Evolutionary conservation across 2,329 filamentous ascomycete genomes (phyloP).

Genomic region (Cercospora brassicicola): DNA sequence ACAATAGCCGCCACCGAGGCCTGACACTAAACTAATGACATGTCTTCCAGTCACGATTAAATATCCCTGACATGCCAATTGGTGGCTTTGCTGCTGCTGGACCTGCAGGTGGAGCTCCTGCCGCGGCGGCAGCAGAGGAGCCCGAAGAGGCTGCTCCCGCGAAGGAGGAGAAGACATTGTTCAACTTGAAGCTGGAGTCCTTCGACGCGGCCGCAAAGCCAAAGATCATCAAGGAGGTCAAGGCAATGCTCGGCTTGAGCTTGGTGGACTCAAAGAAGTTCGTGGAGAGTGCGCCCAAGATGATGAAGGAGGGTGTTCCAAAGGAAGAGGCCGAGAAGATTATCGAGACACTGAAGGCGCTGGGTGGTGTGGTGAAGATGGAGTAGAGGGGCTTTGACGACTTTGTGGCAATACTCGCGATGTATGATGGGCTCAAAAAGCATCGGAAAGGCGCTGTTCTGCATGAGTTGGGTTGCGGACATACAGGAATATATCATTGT

Average conservation of each 20-base stretch:
- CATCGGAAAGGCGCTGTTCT: constrained; percentile 14
- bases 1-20: not conserved
- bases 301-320: constrained; percentile 97
- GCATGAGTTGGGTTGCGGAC: constrained; percentile 2
- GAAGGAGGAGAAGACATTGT: constrained; percentile 90
- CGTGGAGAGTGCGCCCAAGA: constrained; percentile 95
- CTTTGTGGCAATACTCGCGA: not conserved
- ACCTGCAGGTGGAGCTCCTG: constrained; percentile 58
- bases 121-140: constrained; percentile 62
- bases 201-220: constrained; percentile 90
- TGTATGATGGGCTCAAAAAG: constrained; percentile 12
- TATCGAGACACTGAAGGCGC: constrained; percentile 85
- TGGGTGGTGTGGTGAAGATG: constrained; percentile 87
- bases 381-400: constrained; percentile 57
- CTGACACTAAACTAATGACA: not conserved
- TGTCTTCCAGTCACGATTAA: constrained; percentile 73
- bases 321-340: constrained; percentile 99
- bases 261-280: constrained; percentile 99
- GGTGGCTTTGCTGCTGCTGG: constrained; percentile 79
- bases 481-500: constrained; percentile 18
- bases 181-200: constrained; percentile 89
- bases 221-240: constrained; percentile 99
- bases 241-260: constrained; percentile 88
- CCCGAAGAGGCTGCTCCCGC: constrained; percentile 87
- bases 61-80: constrained; percentile 96